phyloP scores from a whole-genome alignment of 2,329 filamentous ascomycete genomes.

The Sporothrix euskadiensis region DNA sequence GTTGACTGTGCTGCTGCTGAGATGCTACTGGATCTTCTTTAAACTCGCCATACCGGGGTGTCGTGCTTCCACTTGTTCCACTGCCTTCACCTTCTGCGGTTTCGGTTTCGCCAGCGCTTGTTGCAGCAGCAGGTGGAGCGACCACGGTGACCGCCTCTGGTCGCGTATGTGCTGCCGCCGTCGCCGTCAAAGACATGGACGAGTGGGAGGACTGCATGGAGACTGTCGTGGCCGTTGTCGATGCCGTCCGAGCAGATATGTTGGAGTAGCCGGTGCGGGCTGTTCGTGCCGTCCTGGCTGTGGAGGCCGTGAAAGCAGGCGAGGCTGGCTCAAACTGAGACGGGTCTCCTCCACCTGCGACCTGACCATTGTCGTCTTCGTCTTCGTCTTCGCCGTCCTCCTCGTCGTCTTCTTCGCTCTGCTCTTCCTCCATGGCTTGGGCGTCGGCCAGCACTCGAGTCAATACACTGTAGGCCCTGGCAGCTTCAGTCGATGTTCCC shows the following conservation, averaged over 20 bases:
- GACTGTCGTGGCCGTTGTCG: neutral
- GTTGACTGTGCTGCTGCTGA: neutral
- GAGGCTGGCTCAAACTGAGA: neutral
- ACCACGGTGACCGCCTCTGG: neutral
- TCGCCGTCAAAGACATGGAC: neutral
- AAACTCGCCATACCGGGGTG: neutral
- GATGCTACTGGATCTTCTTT: neutral
- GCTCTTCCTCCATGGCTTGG: neutral
- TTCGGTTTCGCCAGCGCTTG: neutral
- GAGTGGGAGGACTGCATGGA: constrained; percentile 9
- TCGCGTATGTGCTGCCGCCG: neutral
- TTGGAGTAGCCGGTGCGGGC: neutral
- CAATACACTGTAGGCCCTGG: constrained; percentile 39
- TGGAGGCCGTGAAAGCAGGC: neutral
- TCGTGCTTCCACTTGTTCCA: neutral
- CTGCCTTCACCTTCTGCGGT: neutral
- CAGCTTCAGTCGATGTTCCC: constrained; percentile 36
- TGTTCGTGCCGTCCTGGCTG: neutral
- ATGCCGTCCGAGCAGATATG: neutral
- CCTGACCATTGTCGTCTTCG: neutral
- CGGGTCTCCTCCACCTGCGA: neutral
- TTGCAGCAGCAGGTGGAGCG: neutral
- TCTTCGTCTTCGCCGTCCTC: neutral
- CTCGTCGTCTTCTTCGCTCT: neutral
- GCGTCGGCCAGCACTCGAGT: constrained; percentile 39